Conservation (phyloP, 257 asterid genomes). For the Osmanthus fragrans region DNA sequence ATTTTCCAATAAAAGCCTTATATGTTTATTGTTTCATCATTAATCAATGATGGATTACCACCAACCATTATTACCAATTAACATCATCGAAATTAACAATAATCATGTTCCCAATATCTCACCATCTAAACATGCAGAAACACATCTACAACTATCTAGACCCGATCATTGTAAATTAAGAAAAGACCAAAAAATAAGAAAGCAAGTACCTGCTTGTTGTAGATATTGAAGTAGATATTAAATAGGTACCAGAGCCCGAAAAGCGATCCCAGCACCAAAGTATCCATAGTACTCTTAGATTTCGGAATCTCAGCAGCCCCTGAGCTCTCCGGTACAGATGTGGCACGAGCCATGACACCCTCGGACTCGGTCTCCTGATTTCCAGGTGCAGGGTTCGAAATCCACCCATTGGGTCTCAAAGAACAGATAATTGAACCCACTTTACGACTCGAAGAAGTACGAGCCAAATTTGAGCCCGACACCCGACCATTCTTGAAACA, state of each 20-base stretch:
- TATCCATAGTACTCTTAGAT: constrained; percentile 41
- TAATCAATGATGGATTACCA: background rate
- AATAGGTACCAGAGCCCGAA: constrained; percentile 77
- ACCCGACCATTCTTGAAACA: constrained; percentile 21
- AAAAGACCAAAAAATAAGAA: background rate
- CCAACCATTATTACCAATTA: background rate
- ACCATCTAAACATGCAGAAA: background rate
- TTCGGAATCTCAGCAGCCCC: constrained; percentile 51
- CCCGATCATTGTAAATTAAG: background rate
- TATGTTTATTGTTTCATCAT: background rate
- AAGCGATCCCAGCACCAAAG: constrained; percentile 67
- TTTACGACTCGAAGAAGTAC: constrained; percentile 17
- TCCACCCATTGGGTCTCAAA: constrained; percentile 55
- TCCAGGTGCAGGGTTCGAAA: constrained; percentile 34
- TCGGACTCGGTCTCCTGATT: constrained; percentile 31
- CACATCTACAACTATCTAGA: background rate
- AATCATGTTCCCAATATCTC: background rate
- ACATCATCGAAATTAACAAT: background rate
- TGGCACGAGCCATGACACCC: constrained; percentile 44
- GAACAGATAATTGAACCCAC: constrained; percentile 43
- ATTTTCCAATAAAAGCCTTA: background rate
- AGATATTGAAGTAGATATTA: constrained; percentile 88
- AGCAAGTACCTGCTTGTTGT: constrained; percentile 74
- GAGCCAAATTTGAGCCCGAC: constrained; percentile 7
- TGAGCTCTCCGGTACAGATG: constrained; percentile 42